A percentile compares a stretch with the other conserved stretches of the same genome.
Conservation (phyloP, 2,329 filamentous ascomycete genomes). For the Beauveria varroae region DNA sequence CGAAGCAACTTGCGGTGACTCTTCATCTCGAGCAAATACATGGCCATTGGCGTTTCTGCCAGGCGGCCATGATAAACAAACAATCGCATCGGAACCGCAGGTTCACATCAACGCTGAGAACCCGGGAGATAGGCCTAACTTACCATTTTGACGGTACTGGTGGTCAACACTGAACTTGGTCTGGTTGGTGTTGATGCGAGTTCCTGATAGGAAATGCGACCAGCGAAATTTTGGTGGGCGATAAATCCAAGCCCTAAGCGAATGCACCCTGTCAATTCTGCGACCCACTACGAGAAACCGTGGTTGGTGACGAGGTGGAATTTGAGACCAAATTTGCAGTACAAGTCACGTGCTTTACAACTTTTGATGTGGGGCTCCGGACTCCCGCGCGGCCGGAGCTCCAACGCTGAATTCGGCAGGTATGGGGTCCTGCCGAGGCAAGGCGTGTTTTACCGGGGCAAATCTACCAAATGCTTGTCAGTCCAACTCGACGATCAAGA, state of each 20-base stretch:
- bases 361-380: not conserved
- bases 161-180: slow-evolving; percentile 33
- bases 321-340: not conserved
- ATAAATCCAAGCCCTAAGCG: slow-evolving; percentile 34
- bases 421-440: slow-evolving; percentile 11
- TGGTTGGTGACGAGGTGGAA: slow-evolving; percentile 11
- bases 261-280: slow-evolving; percentile 15
- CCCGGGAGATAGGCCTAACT: slow-evolving; percentile 42
- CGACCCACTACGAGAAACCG: slow-evolving; percentile 8
- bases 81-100: not conserved
- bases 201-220: slow-evolving; percentile 11
- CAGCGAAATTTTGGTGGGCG: slow-evolving; percentile 31
- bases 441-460: not conserved
- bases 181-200: slow-evolving; percentile 26
- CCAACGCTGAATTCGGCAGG: not conserved
- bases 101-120: not conserved
- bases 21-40: slow-evolving; percentile 36
- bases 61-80: not conserved
- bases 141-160: slow-evolving; percentile 60
- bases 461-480: not conserved
- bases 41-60: slow-evolving; percentile 36
- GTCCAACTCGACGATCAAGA: not conserved
- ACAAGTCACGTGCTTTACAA: not conserved
- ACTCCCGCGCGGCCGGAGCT: not conserved
- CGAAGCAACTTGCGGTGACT: slow-evolving; percentile 99